Conservation (phyloP, 495 filamentous ascomycete genomes). For the Tuber borchii region DNA sequence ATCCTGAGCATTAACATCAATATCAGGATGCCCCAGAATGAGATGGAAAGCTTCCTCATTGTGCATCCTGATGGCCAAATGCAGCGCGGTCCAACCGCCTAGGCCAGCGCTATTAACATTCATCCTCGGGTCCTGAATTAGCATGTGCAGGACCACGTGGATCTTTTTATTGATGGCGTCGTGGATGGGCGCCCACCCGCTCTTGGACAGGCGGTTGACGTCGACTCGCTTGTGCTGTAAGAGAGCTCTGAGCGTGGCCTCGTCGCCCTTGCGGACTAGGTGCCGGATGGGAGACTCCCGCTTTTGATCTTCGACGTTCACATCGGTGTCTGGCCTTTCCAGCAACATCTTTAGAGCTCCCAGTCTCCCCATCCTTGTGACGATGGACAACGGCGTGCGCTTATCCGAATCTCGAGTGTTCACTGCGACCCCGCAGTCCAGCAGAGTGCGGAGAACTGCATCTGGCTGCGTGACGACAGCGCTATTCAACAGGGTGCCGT, state of each 20-base stretch:
- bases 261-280: not conserved
- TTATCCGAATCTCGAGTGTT: not conserved
- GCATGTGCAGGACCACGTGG: not conserved
- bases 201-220: constrained; percentile 1
- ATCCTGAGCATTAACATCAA: not conserved
- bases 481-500: not conserved
- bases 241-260: not conserved
- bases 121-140: not conserved
- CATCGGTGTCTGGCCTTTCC: not conserved
- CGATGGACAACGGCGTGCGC: not conserved
- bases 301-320: constrained; percentile 1
- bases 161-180: not conserved
- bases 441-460: not conserved
- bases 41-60: not conserved
- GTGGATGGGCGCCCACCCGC: not conserved
- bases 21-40: not conserved
- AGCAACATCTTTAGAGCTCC: not conserved
- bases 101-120: not conserved
- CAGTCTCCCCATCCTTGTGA: not conserved
- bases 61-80: not conserved
- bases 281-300: not conserved
- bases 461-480: not conserved
- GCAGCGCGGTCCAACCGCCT: not conserved
- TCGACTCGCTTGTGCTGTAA: not conserved
- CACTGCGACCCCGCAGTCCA: not conserved